Evolutionary conservation across 2,329 filamentous ascomycete genomes (phyloP), one percentile per base, ranked within the genome.

Genomic region (Coniochaeta pulveracea): DNA sequence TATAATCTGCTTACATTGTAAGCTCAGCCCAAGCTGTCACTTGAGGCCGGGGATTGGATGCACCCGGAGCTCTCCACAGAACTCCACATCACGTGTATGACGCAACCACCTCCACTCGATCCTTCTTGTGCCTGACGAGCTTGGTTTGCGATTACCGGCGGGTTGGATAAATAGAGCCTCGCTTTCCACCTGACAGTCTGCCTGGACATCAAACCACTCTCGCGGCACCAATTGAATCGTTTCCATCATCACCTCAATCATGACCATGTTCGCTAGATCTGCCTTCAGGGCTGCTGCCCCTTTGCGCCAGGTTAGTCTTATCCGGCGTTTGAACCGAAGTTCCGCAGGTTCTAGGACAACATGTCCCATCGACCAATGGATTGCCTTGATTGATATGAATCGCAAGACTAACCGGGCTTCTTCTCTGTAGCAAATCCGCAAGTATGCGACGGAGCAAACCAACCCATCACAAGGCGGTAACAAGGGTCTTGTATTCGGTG

Each of bases 371-470:
- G n/a, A n/a, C n/a, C n/a, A n/a, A n/a, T n/a, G n/a, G n/a, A n/a
- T n/a, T n/a, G n/a, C n/a, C 16, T 21, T 27, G 21, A 11, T 10
- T 10, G 6, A 25, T 12, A n/a, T 24, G 19, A 11, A 15, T 27
- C 9, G 19, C 30, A 21, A 16, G 36, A 23, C 43, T 42, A 22
- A 36, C 48, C 39, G 14, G 7, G 8, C 14, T 10, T 10, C 28
- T 55, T 36, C 65, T 40, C 55, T 58, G 27, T 61, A 66, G 62
- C 59, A 60, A 46, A 51, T 58, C 42, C 66, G 67, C 41, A 58
- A 59, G 50, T 95, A 93, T 59, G 83, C 88, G 37, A 81, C 83
- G 43, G 68, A 76, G 47, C 45, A 48, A 63, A 73, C 46, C 55
- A 66, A 36, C 59, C 64, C 39, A 34, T 35, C 58, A 57, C 50